A percentile compares a stretch with the other conserved stretches of the same genome.
phyloP scores from a whole-genome alignment of 2,329 filamentous ascomycete species.

The Fusarium redolens region DNA sequence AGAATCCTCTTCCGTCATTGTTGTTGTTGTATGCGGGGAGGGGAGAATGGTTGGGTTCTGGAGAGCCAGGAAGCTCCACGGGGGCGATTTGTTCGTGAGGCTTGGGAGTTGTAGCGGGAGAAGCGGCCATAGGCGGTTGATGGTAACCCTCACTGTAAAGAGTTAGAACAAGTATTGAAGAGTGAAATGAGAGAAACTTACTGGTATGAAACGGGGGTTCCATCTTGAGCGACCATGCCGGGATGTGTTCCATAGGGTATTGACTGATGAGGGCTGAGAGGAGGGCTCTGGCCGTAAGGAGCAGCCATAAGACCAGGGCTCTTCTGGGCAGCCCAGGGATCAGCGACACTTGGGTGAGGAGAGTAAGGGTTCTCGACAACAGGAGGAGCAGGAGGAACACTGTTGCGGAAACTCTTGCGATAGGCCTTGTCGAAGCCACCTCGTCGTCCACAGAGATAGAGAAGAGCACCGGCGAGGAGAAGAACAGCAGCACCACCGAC shows the following conservation, averaged over 20 bases:
- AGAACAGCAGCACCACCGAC: conserved; percentile 62
- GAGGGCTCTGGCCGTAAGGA: conserved; percentile 47
- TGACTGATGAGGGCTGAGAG: conserved; percentile 50
- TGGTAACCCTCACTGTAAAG: conserved; percentile 20
- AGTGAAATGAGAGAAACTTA: conserved; percentile 31
- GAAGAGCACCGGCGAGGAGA: conserved; percentile 55
- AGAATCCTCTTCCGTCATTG: conserved; percentile 39
- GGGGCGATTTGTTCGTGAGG: conserved; percentile 34
- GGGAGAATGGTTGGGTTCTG: conserved; percentile 48
- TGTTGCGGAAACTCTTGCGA: conserved; percentile 42
- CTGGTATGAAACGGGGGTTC: conserved; percentile 43
- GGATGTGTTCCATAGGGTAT: conserved; percentile 36
- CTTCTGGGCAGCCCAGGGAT: conserved; percentile 37
- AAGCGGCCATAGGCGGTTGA: conserved; percentile 30
- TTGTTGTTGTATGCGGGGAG: conserved; percentile 49
- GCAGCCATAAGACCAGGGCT: conserved; percentile 40
- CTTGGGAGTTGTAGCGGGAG: conserved; percentile 30
- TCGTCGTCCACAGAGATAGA: conserved; percentile 61
- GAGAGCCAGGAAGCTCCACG: conserved; percentile 52
- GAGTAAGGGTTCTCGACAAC: conserved; percentile 34
- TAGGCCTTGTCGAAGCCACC: conserved; percentile 47
- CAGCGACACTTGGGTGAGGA: conserved; percentile 27
- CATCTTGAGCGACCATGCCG: conserved; percentile 37
- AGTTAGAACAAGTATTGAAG: not conserved
- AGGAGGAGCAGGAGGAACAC: conserved; percentile 13